Percentiles rank a stretch among this genome's conserved stretches.
These are phyloP conservation scores for Solanum piurae DNA, from an alignment of 257 asterid genomes.

Conservation along the genomic window DNA sequence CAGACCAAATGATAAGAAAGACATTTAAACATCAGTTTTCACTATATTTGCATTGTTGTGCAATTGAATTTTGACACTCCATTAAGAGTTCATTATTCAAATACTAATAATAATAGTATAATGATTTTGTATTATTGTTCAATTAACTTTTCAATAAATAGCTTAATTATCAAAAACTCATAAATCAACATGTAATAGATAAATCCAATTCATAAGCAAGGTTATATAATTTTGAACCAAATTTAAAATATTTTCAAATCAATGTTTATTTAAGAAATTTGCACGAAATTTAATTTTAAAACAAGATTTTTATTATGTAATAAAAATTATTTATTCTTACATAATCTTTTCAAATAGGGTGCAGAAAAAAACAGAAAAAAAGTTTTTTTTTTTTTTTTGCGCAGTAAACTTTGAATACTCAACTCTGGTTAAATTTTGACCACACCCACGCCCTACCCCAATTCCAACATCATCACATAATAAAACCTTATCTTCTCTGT, in stretches of 20 bases:
- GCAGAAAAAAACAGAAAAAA: background rate
- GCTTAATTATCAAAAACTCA: background rate
- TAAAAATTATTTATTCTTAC: too few species aligned
- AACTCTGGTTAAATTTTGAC: conserved; percentile 26
- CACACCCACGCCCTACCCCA: conserved; percentile 11
- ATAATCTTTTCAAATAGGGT: too few species aligned
- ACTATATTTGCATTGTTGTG: background rate
- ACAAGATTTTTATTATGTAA: too few species aligned
- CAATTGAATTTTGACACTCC: background rate
- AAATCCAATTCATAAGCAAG: background rate
- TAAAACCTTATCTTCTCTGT: conserved; percentile 65
- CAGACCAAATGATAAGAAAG: background rate
- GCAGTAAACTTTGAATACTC: background rate
- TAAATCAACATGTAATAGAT: background rate
- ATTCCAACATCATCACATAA: conserved; percentile 22
- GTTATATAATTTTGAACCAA: too few species aligned
- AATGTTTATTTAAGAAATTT: background rate
- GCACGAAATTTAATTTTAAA: too few species aligned
- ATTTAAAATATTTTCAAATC: too few species aligned
- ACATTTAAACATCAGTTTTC: background rate
- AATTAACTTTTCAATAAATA: background rate
- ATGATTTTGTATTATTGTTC: background rate
- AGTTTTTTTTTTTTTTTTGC: background rate
- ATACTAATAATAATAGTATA: background rate
- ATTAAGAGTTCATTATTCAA: background rate